Percentiles rank a stretch among this genome's conserved stretches.
These are phyloP conservation scores for Cercospora sp. DNA, from an alignment of 2,329 filamentous ascomycete genomes.

Conservation along the genomic window DNA sequence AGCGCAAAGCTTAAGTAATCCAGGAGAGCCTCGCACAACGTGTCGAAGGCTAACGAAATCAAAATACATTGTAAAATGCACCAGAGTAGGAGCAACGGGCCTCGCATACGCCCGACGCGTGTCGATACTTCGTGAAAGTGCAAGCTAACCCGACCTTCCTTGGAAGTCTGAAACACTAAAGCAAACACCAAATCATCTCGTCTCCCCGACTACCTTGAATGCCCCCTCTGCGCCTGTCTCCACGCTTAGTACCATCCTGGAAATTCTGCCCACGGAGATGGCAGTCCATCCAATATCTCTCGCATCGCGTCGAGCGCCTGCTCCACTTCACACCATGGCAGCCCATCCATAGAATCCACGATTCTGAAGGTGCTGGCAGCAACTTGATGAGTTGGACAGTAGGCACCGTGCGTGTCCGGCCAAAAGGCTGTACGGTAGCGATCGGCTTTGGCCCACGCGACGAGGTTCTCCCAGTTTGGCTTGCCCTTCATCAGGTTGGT, in stretches of 20 bases:
- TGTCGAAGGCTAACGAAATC: neutral
- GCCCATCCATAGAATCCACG: neutral
- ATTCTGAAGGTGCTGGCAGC: neutral
- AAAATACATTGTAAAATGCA: neutral
- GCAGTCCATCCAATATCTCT: neutral
- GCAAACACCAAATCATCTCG: neutral
- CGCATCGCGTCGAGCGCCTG: neutral
- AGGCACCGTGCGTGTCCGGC: neutral
- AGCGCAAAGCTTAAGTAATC: neutral
- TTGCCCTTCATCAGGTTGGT: slow-evolving; percentile 3
- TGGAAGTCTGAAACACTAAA: neutral
- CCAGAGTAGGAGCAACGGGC: neutral
- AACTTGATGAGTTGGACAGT: neutral
- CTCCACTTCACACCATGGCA: slow-evolving; percentile 1
- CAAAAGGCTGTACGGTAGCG: neutral
- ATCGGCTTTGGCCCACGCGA: slow-evolving; percentile 15
- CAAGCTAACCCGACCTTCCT: neutral
- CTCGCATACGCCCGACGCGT: neutral
- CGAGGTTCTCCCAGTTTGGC: slow-evolving; percentile 15
- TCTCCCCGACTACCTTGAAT: neutral
- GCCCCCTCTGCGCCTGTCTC: neutral
- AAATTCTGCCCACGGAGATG: slow-evolving; percentile 3
- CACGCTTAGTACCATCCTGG: neutral
- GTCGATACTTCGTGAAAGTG: neutral
- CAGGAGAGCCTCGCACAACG: neutral